These are phyloP conservation scores for Clarireedia hainanense DNA, from an alignment of 2,329 filamentous ascomycete species.

Conservation along the genomic window DNA sequence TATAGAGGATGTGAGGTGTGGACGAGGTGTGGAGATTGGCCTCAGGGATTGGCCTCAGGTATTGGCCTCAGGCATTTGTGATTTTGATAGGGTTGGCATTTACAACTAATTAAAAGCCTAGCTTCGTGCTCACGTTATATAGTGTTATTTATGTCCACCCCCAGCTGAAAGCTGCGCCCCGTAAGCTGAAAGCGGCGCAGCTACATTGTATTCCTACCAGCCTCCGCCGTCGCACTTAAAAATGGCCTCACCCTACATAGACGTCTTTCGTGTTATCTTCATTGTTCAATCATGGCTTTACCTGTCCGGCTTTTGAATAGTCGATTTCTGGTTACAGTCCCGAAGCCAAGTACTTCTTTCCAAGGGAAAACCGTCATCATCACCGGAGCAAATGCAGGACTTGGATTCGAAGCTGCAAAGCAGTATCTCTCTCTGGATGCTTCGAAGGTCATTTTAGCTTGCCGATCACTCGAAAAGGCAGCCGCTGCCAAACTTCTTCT, in stretches of 20 bases:
- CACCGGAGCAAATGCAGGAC: conserved; percentile 41
- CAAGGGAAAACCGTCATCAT: conserved; percentile 34
- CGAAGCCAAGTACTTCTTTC: conserved; percentile 16
- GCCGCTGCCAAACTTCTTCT: conserved; percentile 14
- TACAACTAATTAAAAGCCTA: no score
- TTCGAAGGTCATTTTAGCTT: conserved; percentile 24
- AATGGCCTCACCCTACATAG: background rate
- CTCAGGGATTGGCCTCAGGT: no score
- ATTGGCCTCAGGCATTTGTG: no score
- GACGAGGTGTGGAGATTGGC: no score
- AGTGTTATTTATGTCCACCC: background rate
- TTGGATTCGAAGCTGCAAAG: conserved; percentile 37
- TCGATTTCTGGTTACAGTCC: conserved; percentile 4
- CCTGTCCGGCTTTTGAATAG: background rate
- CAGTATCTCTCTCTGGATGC: conserved; percentile 29
- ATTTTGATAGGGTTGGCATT: no score
- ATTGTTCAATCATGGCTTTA: background rate
- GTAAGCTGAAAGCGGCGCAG: no score
- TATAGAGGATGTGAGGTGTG: no score
- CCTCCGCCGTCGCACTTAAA: background rate
- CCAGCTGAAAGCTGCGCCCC: background rate
- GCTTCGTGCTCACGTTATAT: background rate
- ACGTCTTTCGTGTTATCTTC: background rate
- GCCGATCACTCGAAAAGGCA: conserved; percentile 14
- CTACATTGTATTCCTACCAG: background rate